These are phyloP conservation scores for Epichloe amarillans DNA, from an alignment of 2,329 filamentous ascomycete genomes.

Conservation along the genomic window DNA sequence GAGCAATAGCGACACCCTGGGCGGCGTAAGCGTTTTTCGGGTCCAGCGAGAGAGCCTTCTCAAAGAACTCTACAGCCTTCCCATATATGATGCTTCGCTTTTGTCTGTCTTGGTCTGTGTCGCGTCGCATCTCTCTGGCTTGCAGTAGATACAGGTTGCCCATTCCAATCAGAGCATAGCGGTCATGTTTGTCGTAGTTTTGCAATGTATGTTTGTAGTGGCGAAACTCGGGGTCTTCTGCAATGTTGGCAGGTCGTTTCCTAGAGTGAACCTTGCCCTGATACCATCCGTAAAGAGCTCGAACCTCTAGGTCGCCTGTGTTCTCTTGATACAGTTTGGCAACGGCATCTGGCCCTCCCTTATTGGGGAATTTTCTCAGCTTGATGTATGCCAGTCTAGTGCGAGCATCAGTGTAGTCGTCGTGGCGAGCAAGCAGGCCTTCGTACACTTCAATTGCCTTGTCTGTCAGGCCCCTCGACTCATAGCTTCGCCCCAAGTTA, in stretches of 20 bases:
- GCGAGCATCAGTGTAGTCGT: constrained; percentile 84
- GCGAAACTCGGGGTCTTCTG: constrained; percentile 80
- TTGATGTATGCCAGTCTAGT: constrained; percentile 84
- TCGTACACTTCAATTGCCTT: constrained; percentile 85
- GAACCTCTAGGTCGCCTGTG: constrained; percentile 76
- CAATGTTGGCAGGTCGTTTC: constrained; percentile 66
- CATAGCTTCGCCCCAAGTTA: constrained; percentile 88
- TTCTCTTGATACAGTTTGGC: constrained; percentile 76
- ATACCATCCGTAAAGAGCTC: constrained; percentile 91
- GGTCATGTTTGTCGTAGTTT: constrained; percentile 90
- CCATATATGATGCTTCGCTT: constrained; percentile 78
- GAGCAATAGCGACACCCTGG: constrained; percentile 85
- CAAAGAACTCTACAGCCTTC: constrained; percentile 94
- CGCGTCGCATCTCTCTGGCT: constrained; percentile 87
- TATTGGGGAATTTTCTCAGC: constrained; percentile 64
- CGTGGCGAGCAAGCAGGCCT: constrained; percentile 68
- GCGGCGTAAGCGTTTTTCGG: constrained; percentile 92
- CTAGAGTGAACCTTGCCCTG: constrained; percentile 68
- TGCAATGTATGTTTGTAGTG: constrained; percentile 96
- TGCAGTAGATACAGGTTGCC: constrained; percentile 80
- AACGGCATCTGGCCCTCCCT: constrained; percentile 77
- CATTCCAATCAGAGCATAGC: constrained; percentile 95
- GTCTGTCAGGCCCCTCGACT: constrained; percentile 66
- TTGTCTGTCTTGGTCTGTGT: constrained; percentile 79
- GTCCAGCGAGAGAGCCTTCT: constrained; percentile 92